Conservation (phyloP, 768 basidiomycete genomes). For the Podaxis sp. region DNA sequence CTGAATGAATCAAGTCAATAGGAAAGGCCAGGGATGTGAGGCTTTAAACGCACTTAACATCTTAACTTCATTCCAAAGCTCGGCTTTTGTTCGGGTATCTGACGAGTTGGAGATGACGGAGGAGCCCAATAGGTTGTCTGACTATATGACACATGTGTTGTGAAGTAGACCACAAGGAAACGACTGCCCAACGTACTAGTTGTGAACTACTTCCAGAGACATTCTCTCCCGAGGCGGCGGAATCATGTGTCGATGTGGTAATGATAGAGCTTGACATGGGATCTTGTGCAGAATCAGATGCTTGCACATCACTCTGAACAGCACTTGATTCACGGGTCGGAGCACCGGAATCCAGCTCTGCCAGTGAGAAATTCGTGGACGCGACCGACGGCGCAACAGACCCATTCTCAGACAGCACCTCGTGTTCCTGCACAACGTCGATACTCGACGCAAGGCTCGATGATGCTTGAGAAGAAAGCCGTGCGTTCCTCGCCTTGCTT, state of each 20-base stretch:
- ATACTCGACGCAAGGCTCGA: slow-evolving; percentile 27
- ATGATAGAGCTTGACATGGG: not conserved
- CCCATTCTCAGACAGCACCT: slow-evolving; percentile 43
- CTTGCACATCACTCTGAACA: not conserved
- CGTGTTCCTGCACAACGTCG: slow-evolving; percentile 40
- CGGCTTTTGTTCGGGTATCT: slow-evolving; percentile 60
- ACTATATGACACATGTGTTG: slow-evolving; percentile 19
- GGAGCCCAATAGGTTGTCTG: slow-evolving; percentile 26
- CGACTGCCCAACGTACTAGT: not conserved
- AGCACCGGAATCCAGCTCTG: slow-evolving; percentile 11
- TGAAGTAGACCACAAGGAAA: not conserved
- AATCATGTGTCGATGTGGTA: not conserved
- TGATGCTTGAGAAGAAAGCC: slow-evolving; percentile 15
- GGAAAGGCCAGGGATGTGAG: not conserved
- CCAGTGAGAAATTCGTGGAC: slow-evolving; percentile 9
- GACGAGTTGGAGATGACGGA: slow-evolving; percentile 29
- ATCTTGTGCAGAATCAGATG: not conserved
- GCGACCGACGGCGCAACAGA: slow-evolving; percentile 4
- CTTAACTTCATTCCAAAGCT: slow-evolving; percentile 94
- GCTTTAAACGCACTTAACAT: slow-evolving; percentile 62
- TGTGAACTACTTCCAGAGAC: slow-evolving; percentile 7
- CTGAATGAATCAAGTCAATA: slow-evolving; percentile 36
- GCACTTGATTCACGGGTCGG: not conserved
- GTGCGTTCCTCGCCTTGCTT: slow-evolving; percentile 17
- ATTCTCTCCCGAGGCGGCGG: not conserved